Conservation (phyloP, 1,284 basidiomycete species). For the Mixia osmundae region DNA sequence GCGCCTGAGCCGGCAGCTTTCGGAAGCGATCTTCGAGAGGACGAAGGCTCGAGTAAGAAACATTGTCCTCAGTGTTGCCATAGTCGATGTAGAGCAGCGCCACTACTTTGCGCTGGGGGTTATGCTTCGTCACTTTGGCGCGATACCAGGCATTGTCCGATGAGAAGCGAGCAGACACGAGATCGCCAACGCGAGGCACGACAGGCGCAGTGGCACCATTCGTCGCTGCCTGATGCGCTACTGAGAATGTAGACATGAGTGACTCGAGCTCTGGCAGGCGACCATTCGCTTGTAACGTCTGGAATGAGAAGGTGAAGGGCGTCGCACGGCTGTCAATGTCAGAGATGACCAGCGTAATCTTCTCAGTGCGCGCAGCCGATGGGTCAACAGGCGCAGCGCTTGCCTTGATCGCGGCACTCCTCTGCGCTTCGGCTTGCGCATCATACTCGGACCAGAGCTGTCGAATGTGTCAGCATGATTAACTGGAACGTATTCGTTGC, state of each 20-base stretch:
- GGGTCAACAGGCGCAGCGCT: slow-evolving; percentile 28
- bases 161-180: slow-evolving; percentile 46
- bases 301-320: slow-evolving; percentile 69
- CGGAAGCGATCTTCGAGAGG: slow-evolving; percentile 18
- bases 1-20: slow-evolving; percentile 17
- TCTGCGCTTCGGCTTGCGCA: slow-evolving; percentile 34
- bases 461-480: slow-evolving; percentile 7
- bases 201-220: not conserved
- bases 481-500: no score
- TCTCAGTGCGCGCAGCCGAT: slow-evolving; percentile 40
- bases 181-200: slow-evolving; percentile 35
- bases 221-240: slow-evolving; percentile 44
- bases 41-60: slow-evolving; percentile 16
- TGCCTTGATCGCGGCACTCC: slow-evolving; percentile 24
- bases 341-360: slow-evolving; percentile 75
- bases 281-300: slow-evolving; percentile 61
- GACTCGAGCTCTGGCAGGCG: slow-evolving; percentile 70
- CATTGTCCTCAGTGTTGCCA: slow-evolving; percentile 18
- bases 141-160: slow-evolving; percentile 48
- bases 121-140: slow-evolving; percentile 58
- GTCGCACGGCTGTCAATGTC: slow-evolving; percentile 52
- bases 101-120: slow-evolving; percentile 52
- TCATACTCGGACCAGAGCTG: slow-evolving; percentile 67
- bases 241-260: slow-evolving; percentile 76
- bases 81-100: slow-evolving; percentile 32